These are phyloP conservation scores for Saturnispora hagleri DNA, from an alignment of 805 yeast genomes.

Conservation along the genomic window DNA sequence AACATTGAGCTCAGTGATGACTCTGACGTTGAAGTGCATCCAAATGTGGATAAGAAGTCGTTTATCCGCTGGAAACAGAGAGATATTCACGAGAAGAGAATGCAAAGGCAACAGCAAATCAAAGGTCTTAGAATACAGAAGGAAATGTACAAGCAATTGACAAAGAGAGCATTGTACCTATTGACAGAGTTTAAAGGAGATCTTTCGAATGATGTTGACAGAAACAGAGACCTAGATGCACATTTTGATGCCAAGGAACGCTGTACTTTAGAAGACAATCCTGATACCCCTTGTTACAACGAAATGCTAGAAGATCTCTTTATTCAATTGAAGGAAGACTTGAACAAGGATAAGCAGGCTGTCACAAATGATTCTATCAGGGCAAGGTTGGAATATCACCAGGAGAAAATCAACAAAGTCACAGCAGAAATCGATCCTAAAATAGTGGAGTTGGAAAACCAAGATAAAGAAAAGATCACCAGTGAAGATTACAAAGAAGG, in stretches of 20 bases:
- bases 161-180: conserved; percentile 62
- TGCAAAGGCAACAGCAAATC: conserved; percentile 70
- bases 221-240: conserved; percentile 36
- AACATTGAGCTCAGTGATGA: conserved; percentile 93
- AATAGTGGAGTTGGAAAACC: conserved; percentile 56
- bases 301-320: conserved; percentile 91
- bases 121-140: conserved; percentile 65
- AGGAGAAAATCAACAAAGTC: conserved; percentile 60
- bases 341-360: conserved; percentile 39
- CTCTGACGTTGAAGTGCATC: conserved; percentile 95
- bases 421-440: conserved; percentile 56
- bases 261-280: conserved; percentile 29
- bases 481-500: conserved; percentile 91
- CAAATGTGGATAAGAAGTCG: conserved; percentile 90
- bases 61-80: conserved; percentile 95
- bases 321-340: conserved; percentile 61
- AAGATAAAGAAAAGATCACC: conserved; percentile 66
- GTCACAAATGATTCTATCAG: conserved; percentile 30
- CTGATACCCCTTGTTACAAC: conserved; percentile 55
- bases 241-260: conserved; percentile 53
- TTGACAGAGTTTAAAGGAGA: conserved; percentile 34
- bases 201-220: conserved; percentile 27
- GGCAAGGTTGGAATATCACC: conserved; percentile 47
- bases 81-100: conserved; percentile 90
- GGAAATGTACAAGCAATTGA: conserved; percentile 71